phyloP scores from a whole-genome alignment of 768 basidiomycete species.

The Boletus fagicola region DNA sequence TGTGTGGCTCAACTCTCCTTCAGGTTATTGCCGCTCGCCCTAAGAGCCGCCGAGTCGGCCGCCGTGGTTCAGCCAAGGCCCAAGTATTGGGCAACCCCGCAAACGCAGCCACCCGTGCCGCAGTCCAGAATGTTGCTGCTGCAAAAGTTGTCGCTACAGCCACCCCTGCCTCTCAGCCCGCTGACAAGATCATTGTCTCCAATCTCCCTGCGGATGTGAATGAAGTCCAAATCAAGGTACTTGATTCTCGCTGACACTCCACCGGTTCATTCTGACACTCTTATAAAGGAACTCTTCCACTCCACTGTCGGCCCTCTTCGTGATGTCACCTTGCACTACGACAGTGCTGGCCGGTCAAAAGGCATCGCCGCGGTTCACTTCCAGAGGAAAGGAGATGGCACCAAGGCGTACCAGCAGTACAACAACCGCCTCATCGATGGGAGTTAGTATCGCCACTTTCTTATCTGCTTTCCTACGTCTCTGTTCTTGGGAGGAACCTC shows the following conservation, averaged over 20 bases:
- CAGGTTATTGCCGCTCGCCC: conserved; percentile 70
- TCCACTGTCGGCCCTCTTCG: conserved; percentile 85
- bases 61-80: conserved; percentile 48
- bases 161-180: conserved; percentile 37
- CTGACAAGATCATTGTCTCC: conserved; percentile 94
- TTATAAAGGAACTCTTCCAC: conserved; percentile 81
- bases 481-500: conserved; percentile 21
- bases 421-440: conserved; percentile 99
- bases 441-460: conserved; percentile 87
- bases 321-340: conserved; percentile 83
- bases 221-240: conserved; percentile 88
- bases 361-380: conserved; percentile 89
- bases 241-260: conserved; percentile 20
- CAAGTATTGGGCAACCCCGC: conserved; percentile 60
- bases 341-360: conserved; percentile 82
- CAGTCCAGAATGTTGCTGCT: conserved; percentile 43
- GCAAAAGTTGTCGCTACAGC: conserved; percentile 42
- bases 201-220: conserved; percentile 93
- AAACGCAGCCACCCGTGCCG: conserved; percentile 52
- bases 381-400: conserved; percentile 81
- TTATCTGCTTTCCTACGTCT: conserved; percentile 37
- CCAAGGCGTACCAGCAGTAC: conserved; percentile 90
- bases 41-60: conserved; percentile 42
- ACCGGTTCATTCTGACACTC: conserved; percentile 1
- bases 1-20: conserved; percentile 9